phyloP scores from a whole-genome alignment of 176 grass and related monocot species.

The Ensete glaucum region DNA sequence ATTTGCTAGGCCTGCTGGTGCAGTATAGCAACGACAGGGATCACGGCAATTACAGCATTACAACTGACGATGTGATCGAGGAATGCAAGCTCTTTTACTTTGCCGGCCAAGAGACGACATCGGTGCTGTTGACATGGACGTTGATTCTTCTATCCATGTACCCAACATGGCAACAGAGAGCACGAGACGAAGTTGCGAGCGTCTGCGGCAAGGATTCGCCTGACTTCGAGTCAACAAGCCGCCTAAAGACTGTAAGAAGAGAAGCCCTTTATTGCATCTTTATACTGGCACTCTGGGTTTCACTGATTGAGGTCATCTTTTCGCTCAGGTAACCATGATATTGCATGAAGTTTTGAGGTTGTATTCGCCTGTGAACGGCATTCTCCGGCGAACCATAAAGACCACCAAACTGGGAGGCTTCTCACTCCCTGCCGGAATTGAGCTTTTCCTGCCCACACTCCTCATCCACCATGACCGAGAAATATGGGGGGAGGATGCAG shows the following conservation, averaged over 20 bases:
- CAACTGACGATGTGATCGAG: slow-evolving; percentile 53
- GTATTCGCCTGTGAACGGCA: slow-evolving; percentile 33
- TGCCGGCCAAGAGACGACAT: slow-evolving; percentile 59
- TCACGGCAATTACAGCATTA: slow-evolving; percentile 27
- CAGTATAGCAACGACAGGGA: background rate
- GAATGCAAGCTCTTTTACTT: slow-evolving; percentile 89
- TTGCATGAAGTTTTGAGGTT: slow-evolving; percentile 60
- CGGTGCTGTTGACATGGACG: slow-evolving; percentile 56
- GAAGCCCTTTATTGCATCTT: background rate
- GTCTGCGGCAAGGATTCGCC: slow-evolving; percentile 35
- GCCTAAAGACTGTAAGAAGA: slow-evolving; percentile 50
- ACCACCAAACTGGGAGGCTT: slow-evolving; percentile 37
- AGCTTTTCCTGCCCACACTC: slow-evolving; percentile 44
- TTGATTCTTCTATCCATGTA: slow-evolving; percentile 37
- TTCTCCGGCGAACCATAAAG: slow-evolving; percentile 33
- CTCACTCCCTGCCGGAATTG: slow-evolving; percentile 37
- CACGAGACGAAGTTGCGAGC: slow-evolving; percentile 49
- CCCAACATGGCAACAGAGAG: slow-evolving; percentile 51
- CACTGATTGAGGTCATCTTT: background rate
- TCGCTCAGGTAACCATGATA: slow-evolving; percentile 49
- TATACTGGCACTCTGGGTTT: background rate
- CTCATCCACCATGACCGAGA: slow-evolving; percentile 49
- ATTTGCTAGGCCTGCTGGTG: slow-evolving; percentile 8
- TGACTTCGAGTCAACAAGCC: slow-evolving; percentile 34
- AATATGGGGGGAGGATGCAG: slow-evolving; percentile 44